phyloP scores from a whole-genome alignment of 768 basidiomycete species.

The Pilatotrama ljubarskyi region DNA sequence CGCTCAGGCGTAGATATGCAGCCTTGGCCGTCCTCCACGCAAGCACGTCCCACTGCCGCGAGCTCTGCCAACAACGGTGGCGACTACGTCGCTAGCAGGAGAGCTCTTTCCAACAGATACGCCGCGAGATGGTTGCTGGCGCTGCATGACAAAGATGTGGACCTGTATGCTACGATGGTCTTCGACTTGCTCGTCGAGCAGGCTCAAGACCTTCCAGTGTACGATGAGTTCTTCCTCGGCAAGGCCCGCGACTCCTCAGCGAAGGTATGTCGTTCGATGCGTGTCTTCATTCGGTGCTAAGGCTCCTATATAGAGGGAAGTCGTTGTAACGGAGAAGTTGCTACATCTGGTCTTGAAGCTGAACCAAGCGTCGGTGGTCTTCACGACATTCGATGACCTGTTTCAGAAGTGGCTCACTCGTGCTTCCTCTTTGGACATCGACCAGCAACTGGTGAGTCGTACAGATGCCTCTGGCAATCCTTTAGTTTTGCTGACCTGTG shows the following conservation, averaged over 20 bases:
- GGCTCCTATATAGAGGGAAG: conserved; percentile 3
- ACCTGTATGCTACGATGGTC: conserved; percentile 50
- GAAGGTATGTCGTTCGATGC: background rate
- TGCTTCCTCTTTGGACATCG: conserved; percentile 36
- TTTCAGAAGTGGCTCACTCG: conserved; percentile 61
- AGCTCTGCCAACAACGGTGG: conserved; percentile 60
- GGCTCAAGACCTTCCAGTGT: conserved; percentile 33
- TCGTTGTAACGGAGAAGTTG: conserved; percentile 22
- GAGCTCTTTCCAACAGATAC: conserved; percentile 54
- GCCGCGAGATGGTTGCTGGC: conserved; percentile 68
- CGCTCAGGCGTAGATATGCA: conserved; percentile 43
- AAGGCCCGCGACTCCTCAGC: conserved; percentile 14
- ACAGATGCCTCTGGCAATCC: conserved; percentile 5
- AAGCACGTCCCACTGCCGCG: conserved; percentile 36
- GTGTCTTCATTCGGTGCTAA: background rate
- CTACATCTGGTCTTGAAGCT: conserved; percentile 57
- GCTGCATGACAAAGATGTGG: conserved; percentile 61
- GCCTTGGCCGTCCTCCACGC: conserved; percentile 54
- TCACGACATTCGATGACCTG: conserved; percentile 57
- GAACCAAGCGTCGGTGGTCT: conserved; percentile 51
- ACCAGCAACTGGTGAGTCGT: conserved; percentile 40
- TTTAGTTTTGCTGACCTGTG: background rate
- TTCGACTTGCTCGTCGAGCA: conserved; percentile 55
- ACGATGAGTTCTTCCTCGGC: conserved; percentile 21
- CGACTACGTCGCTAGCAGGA: conserved; percentile 65